These are phyloP conservation scores for Lepraria neglecta DNA, from an alignment of 495 filamentous ascomycete species.

Conservation along the genomic window DNA sequence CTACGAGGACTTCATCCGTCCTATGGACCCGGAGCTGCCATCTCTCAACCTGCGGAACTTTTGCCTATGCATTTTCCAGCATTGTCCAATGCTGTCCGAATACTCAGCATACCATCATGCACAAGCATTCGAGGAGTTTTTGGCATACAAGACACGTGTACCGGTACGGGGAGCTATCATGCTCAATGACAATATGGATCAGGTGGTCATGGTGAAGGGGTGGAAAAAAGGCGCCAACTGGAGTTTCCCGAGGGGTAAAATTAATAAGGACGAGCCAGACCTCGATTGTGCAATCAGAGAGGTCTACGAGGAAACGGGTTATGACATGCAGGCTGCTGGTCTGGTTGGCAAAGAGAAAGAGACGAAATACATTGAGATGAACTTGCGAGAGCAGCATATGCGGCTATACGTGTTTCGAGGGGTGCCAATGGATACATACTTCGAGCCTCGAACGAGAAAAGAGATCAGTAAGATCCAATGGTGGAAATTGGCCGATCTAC, in stretches of 20 bases:
- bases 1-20: slow-evolving; percentile 98
- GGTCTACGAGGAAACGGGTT: slow-evolving; percentile 93
- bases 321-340: slow-evolving; percentile 66
- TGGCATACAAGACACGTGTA: slow-evolving; percentile 87
- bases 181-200: slow-evolving; percentile 85
- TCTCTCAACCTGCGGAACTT: slow-evolving; percentile 77
- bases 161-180: slow-evolving; percentile 91
- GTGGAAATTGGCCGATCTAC: slow-evolving; percentile 83
- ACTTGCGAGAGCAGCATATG: slow-evolving; percentile 88
- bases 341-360: slow-evolving; percentile 60
- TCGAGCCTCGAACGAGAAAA: slow-evolving; percentile 85
- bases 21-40: slow-evolving; percentile 75
- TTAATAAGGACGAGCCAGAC: slow-evolving; percentile 92
- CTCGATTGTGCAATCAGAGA: slow-evolving; percentile 88
- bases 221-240: slow-evolving; percentile 96
- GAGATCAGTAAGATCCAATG: slow-evolving; percentile 95
- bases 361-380: slow-evolving; percentile 74
- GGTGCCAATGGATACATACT: slow-evolving; percentile 75
- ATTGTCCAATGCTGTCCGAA: slow-evolving; percentile 78
- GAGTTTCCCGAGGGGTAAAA: slow-evolving; percentile 95
- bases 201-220: slow-evolving; percentile 85
- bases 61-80: slow-evolving; percentile 79
- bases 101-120: slow-evolving; percentile 72
- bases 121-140: slow-evolving; percentile 78
- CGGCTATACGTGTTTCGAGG: slow-evolving; percentile 83